These are phyloP conservation scores for Lipomyces japonicus DNA, from an alignment of 805 yeast genomes.

Conservation along the genomic window DNA sequence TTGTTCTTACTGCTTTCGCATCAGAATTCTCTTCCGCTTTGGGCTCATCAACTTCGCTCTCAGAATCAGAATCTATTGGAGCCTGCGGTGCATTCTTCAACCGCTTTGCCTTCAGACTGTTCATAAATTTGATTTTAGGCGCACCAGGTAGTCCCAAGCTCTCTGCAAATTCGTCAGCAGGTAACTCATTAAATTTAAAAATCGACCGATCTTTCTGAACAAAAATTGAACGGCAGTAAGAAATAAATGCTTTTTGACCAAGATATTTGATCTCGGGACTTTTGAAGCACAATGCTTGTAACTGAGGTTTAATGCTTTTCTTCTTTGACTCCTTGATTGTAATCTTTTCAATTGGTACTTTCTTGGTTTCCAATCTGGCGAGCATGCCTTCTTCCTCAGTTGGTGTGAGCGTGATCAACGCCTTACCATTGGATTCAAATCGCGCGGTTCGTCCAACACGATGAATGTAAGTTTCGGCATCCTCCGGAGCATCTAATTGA, in stretches of 20 bases:
- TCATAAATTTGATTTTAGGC: slow-evolving; percentile 78
- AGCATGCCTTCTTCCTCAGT: slow-evolving; percentile 76
- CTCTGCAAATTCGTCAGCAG: slow-evolving; percentile 78
- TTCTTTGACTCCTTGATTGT: slow-evolving; percentile 69
- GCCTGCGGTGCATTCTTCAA: slow-evolving; percentile 73
- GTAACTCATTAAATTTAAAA: slow-evolving; percentile 71
- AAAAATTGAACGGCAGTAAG: slow-evolving; percentile 80
- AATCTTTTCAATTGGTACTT: slow-evolving; percentile 66
- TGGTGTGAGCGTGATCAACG: slow-evolving; percentile 77
- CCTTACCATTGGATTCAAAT: slow-evolving; percentile 80
- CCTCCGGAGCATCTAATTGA: slow-evolving; percentile 99
- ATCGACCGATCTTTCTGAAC: slow-evolving; percentile 84
- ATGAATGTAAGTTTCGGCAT: slow-evolving; percentile 97
- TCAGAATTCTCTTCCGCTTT: slow-evolving; percentile 33
- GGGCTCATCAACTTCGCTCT: slow-evolving; percentile 53
- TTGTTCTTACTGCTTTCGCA: slow-evolving; percentile 63
- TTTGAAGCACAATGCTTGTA: slow-evolving; percentile 86
- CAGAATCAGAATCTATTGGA: slow-evolving; percentile 48
- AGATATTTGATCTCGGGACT: slow-evolving; percentile 88
- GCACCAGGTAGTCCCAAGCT: slow-evolving; percentile 95
- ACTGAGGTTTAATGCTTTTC: slow-evolving; percentile 71
- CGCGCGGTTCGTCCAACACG: slow-evolving; percentile 99
- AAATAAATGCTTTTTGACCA: slow-evolving; percentile 93
- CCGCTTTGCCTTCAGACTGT: slow-evolving; percentile 54
- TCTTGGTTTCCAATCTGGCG: slow-evolving; percentile 55